phyloP scores from a whole-genome alignment of 1,284 basidiomycete species.

The Irpex sp. region DNA sequence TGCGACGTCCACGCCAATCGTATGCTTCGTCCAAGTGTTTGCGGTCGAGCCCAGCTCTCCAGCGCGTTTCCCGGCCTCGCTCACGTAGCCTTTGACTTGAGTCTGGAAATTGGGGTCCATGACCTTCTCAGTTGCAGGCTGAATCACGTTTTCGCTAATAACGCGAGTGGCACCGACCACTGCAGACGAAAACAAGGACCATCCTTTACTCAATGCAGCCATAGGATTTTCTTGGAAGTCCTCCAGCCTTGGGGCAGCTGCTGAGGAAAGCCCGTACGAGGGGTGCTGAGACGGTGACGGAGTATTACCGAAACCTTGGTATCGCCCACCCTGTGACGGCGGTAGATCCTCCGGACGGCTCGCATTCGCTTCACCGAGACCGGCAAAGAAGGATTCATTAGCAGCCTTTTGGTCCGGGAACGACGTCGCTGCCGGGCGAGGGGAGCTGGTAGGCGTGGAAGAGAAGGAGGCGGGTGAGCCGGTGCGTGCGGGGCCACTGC shows the following conservation, averaged over 20 bases:
- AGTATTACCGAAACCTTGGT: slow-evolving; percentile 81
- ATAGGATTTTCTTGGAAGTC: slow-evolving; percentile 82
- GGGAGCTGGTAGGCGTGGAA: slow-evolving; percentile 35
- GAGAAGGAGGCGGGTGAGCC: slow-evolving; percentile 48
- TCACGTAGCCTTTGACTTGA: slow-evolving; percentile 65
- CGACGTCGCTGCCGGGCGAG: slow-evolving; percentile 33
- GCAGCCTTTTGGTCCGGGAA: slow-evolving; percentile 57
- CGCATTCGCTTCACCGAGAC: slow-evolving; percentile 71
- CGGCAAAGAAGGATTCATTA: slow-evolving; percentile 77
- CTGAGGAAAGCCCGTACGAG: slow-evolving; percentile 65
- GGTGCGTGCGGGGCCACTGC: slow-evolving; percentile 42
- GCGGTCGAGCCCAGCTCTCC: slow-evolving; percentile 53
- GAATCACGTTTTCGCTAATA: slow-evolving; percentile 78
- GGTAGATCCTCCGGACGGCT: slow-evolving; percentile 67
- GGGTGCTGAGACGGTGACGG: slow-evolving; percentile 58
- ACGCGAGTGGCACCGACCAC: slow-evolving; percentile 69
- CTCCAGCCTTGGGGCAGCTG: slow-evolving; percentile 61
- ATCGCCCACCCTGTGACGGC: slow-evolving; percentile 82
- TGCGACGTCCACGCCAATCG: slow-evolving; percentile 79
- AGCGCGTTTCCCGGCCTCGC: slow-evolving; percentile 63
- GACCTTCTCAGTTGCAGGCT: slow-evolving; percentile 76
- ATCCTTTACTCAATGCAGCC: slow-evolving; percentile 78
- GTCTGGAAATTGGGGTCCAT: slow-evolving; percentile 75
- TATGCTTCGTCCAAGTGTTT: slow-evolving; percentile 69
- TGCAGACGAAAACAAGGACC: slow-evolving; percentile 78